Percentiles rank a stretch among this genome's conserved stretches.
phyloP scores from a whole-genome alignment of 257 asterid species.

The Solanum rostratum region DNA sequence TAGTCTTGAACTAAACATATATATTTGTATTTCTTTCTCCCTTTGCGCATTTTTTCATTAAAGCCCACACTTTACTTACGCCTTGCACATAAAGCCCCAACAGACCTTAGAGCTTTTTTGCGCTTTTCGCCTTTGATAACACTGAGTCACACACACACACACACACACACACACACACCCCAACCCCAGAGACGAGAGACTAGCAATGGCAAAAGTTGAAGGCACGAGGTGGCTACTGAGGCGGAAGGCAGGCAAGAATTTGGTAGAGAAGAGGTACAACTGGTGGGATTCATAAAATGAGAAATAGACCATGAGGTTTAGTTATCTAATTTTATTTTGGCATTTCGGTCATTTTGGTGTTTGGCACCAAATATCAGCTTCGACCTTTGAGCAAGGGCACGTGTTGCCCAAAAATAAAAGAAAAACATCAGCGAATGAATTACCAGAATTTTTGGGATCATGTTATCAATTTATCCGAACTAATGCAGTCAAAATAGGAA shows the following conservation, averaged over 20 bases:
- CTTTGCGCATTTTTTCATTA: too few relatives aligned
- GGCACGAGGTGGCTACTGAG: neutral
- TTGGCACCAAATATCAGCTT: neutral
- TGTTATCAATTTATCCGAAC: neutral
- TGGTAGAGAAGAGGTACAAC: neutral
- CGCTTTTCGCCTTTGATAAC: too few relatives aligned
- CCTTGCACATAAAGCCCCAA: too few relatives aligned
- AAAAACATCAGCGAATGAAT: neutral
- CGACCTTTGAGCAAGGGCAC: neutral
- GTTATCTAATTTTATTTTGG: neutral
- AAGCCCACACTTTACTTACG: too few relatives aligned
- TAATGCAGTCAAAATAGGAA: neutral
- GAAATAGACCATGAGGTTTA: neutral
- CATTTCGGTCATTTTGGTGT: neutral
- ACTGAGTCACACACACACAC: too few relatives aligned
- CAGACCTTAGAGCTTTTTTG: too few relatives aligned
- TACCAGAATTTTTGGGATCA: neutral
- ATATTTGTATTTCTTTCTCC: too few relatives aligned
- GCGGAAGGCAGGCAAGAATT: neutral
- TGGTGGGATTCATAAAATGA: neutral
- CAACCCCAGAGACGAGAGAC: neutral
- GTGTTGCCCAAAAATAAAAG: neutral
- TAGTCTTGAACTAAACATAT: too few relatives aligned
- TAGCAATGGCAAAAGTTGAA: neutral
- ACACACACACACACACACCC: too few relatives aligned